A percentile compares a stretch with the other conserved stretches of the same genome.
phyloP scores from a whole-genome alignment of 768 basidiomycete species.

The Tricholoma furcatifolium region DNA sequence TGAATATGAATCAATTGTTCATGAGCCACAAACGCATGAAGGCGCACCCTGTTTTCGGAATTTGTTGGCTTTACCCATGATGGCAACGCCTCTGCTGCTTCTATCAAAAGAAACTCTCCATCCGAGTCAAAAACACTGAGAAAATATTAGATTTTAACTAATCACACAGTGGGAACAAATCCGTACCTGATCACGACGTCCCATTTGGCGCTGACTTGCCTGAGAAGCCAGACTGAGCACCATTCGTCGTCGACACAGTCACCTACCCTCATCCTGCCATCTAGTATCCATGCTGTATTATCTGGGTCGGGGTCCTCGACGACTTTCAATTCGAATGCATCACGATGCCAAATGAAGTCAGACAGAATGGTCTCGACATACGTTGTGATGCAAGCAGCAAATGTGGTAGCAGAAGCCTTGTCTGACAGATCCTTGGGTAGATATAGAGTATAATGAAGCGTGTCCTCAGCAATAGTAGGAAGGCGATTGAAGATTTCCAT shows the following conservation, averaged over 20 bases:
- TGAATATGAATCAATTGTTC: conserved; percentile 26
- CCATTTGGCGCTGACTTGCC: conserved; percentile 74
- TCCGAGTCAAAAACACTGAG: conserved; percentile 81
- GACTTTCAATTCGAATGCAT: conserved; percentile 77
- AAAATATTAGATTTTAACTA: conserved; percentile 4
- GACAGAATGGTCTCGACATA: conserved; percentile 54
- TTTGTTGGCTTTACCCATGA: conserved; percentile 91
- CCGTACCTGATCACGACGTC: conserved; percentile 77
- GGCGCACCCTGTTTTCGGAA: conserved; percentile 87
- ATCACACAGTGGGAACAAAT: not conserved
- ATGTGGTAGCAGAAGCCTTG: conserved; percentile 57
- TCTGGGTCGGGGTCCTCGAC: conserved; percentile 42
- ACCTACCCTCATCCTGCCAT: conserved; percentile 88
- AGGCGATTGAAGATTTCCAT: conserved; percentile 75
- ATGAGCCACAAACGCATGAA: conserved; percentile 30
- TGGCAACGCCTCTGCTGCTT: conserved; percentile 89
- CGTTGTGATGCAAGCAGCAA: conserved; percentile 65
- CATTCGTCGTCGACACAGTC: conserved; percentile 99
- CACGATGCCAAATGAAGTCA: conserved; percentile 80
- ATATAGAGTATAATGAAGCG: conserved; percentile 74
- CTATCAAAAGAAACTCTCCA: conserved; percentile 94
- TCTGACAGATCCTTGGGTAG: conserved; percentile 54
- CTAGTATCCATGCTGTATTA: conserved; percentile 54
- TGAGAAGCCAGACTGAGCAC: conserved; percentile 88
- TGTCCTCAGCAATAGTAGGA: conserved; percentile 84